Evolutionary conservation across 2,329 filamentous ascomycete genomes (phyloP).

Genomic region (Ophiostoma perfectum): DNA sequence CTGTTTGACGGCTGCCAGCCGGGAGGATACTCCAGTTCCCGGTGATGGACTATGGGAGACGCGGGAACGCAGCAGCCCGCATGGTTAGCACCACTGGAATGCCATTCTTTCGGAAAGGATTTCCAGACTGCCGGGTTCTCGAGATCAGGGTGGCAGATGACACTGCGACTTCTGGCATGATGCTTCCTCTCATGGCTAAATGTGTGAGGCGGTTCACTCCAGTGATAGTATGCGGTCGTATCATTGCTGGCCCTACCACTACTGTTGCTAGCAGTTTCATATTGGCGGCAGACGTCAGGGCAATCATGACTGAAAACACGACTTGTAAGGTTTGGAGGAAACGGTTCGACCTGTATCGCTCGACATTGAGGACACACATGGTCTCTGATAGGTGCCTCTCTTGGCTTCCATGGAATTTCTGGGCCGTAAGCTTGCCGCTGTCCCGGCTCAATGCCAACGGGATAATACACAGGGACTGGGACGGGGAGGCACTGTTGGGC

Average conservation of each 20-base stretch:
- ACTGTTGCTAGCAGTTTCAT: constrained; percentile 8
- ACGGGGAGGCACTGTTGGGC: not conserved
- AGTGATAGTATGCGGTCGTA: not conserved
- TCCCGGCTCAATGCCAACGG: not conserved
- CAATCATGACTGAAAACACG: not conserved
- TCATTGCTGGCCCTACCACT: not conserved
- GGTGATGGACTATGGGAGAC: not conserved
- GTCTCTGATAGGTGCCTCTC: not conserved
- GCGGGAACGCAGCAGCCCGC: not conserved
- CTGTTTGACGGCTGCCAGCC: not conserved
- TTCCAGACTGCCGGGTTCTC: not conserved
- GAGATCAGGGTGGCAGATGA: not conserved
- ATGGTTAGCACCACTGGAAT: not conserved
- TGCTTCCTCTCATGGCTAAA: not conserved
- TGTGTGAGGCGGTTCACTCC: not conserved
- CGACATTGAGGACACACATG: not conserved
- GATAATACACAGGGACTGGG: not conserved
- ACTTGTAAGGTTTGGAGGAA: not conserved
- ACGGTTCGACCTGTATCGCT: not conserved
- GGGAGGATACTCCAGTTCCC: not conserved
- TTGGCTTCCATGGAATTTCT: not conserved
- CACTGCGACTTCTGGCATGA: not conserved
- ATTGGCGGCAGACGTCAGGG: not conserved
- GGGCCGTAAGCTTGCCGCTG: not conserved
- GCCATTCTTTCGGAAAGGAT: not conserved